Evolutionary conservation across 1,284 basidiomycete genomes (phyloP).

Genomic region (Pholiota adiposa): DNA sequence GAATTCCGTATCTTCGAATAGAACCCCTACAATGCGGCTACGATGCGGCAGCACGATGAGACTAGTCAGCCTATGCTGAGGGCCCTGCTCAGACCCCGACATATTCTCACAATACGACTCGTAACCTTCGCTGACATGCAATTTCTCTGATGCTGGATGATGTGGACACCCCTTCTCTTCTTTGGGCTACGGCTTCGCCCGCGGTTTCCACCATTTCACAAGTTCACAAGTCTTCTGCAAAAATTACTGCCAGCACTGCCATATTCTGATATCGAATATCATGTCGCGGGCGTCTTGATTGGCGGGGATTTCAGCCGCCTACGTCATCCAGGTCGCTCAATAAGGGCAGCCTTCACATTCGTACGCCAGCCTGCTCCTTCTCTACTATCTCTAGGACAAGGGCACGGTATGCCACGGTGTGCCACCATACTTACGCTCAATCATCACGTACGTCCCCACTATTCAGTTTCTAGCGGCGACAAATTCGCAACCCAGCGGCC

Average conservation of each 20-base stretch:
- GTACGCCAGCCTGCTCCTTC: neutral
- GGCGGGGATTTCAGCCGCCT: constrained; percentile 12
- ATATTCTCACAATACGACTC: constrained; percentile 7
- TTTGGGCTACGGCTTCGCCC: constrained; percentile 3
- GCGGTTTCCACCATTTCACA: neutral
- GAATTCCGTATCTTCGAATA: constrained; percentile 23
- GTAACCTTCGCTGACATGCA: constrained; percentile 4
- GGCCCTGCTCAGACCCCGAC: constrained; percentile 5
- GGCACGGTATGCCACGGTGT: no score
- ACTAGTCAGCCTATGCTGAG: neutral
- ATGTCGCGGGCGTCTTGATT: constrained; percentile 7
- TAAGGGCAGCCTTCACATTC: neutral
- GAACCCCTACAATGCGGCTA: constrained; percentile 24
- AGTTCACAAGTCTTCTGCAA: constrained; percentile 1
- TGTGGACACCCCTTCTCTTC: constrained; percentile 1
- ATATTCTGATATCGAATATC: neutral
- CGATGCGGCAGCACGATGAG: constrained; percentile 17
- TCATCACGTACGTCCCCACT: neutral
- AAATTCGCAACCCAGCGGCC: neutral
- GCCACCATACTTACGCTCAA: neutral
- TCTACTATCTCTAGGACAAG: neutral
- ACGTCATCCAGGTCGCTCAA: constrained; percentile 9
- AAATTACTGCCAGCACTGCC: neutral
- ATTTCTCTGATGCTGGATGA: constrained; percentile 1
- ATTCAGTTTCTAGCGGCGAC: neutral